Conservation (phyloP, 2,329 filamentous ascomycete species). For the Botryotinia narcissicola region DNA sequence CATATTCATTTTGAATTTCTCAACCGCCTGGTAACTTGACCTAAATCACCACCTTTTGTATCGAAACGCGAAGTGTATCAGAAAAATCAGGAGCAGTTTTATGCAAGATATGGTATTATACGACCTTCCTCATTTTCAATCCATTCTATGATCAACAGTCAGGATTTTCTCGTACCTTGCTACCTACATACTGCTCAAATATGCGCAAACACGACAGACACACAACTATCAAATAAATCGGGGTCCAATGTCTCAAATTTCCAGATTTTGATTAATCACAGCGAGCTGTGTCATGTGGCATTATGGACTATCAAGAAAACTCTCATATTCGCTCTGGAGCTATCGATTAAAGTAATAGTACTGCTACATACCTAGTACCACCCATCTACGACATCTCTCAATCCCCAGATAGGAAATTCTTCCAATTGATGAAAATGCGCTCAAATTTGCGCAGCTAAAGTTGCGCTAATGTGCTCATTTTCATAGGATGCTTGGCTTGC, state of each 20-base stretch:
- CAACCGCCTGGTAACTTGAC: background rate
- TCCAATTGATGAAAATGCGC: background rate
- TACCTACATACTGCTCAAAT: conserved; percentile 8
- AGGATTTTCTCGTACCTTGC: background rate
- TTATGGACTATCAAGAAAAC: background rate
- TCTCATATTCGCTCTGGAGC: background rate
- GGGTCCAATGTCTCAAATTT: background rate
- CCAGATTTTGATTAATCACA: background rate
- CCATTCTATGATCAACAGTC: background rate
- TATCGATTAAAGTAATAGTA: background rate
- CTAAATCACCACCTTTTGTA: background rate
- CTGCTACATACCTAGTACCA: background rate
- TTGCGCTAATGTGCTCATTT: conserved; percentile 8
- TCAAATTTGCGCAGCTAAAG: background rate
- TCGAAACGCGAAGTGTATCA: background rate
- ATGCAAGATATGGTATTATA: background rate
- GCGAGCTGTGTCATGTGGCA: background rate
- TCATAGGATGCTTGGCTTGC: background rate
- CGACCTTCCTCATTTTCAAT: too few species aligned
- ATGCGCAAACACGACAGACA: background rate
- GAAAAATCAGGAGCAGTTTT: background rate
- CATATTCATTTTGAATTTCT: background rate
- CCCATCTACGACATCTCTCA: background rate
- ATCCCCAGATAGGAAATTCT: too few species aligned
- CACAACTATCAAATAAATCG: background rate